These are phyloP conservation scores for Dryas alaskensis DNA, from an alignment of 306 rosid genomes.

Conservation along the genomic window DNA sequence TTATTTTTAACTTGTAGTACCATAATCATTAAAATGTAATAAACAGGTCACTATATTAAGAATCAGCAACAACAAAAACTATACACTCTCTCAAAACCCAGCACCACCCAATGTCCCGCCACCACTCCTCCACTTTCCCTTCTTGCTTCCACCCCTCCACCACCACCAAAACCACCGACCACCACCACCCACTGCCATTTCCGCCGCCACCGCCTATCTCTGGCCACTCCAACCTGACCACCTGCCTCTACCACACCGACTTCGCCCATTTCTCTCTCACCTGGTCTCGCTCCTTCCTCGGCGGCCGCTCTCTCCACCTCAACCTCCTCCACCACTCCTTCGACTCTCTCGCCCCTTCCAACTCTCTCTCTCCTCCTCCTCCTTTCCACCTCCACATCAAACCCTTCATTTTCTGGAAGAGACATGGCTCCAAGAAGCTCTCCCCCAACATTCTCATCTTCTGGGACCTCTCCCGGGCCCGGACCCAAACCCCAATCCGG, in stretches of 20 bases:
- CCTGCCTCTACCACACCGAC: constrained; percentile 74
- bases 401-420: constrained; percentile 78
- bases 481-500: constrained; percentile 65
- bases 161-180: constrained; percentile 22
- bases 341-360: constrained; percentile 47
- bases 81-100: background rate
- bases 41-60: no score
- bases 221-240: constrained; percentile 62
- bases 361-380: constrained; percentile 16
- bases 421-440: constrained; percentile 66
- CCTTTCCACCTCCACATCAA: constrained; percentile 58
- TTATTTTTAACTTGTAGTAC: no score
- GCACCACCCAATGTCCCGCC: constrained; percentile 37
- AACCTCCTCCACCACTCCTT: constrained; percentile 49
- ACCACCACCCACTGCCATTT: constrained; percentile 13
- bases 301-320: constrained; percentile 80
- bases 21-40: no score
- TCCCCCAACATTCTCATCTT: constrained; percentile 40
- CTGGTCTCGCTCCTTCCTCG: constrained; percentile 83
- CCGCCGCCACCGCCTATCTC: constrained; percentile 40
- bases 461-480: constrained; percentile 77
- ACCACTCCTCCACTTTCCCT: constrained; percentile 50
- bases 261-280: constrained; percentile 66
- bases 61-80: background rate
- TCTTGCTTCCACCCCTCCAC: constrained; percentile 59